Conservation (phyloP, 306 rosid genomes). For the Mucuna pruriens region DNA sequence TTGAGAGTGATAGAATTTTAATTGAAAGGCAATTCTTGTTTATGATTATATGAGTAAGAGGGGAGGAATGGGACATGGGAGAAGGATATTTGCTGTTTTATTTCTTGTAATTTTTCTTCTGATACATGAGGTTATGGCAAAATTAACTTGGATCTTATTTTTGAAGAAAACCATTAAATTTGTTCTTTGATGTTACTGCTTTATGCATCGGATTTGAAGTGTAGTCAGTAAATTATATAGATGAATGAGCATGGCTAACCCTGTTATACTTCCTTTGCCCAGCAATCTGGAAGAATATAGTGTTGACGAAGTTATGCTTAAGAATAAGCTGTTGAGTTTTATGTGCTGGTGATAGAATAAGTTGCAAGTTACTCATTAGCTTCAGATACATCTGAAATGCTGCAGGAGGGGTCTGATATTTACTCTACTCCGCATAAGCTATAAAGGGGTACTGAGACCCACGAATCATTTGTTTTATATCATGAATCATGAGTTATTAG, state of each 20-base stretch:
- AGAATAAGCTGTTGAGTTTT: constrained; percentile 4
- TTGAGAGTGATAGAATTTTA: neutral
- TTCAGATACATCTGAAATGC: neutral
- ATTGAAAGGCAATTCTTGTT: neutral
- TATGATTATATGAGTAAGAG: neutral
- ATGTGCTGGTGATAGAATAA: neutral
- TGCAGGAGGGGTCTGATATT: neutral
- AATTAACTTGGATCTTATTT: neutral
- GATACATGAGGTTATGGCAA: neutral
- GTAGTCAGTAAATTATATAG: neutral
- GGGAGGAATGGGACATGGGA: neutral
- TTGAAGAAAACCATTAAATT: neutral
- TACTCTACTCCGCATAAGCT: neutral
- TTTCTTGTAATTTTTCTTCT: constrained; percentile 3
- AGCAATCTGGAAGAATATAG: neutral
- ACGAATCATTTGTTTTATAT: neutral
- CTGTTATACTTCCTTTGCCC: neutral
- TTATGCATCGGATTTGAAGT: neutral
- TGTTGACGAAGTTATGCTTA: neutral
- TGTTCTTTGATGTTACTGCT: neutral
- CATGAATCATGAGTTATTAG: neutral
- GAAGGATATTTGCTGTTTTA: neutral
- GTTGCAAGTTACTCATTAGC: neutral
- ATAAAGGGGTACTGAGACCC: neutral
- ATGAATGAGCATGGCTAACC: neutral